Evolutionary conservation across 2,329 filamentous ascomycete species (phyloP), one percentile per base, ranked within the genome.

Genomic region (Fusarium kyushuense): DNA sequence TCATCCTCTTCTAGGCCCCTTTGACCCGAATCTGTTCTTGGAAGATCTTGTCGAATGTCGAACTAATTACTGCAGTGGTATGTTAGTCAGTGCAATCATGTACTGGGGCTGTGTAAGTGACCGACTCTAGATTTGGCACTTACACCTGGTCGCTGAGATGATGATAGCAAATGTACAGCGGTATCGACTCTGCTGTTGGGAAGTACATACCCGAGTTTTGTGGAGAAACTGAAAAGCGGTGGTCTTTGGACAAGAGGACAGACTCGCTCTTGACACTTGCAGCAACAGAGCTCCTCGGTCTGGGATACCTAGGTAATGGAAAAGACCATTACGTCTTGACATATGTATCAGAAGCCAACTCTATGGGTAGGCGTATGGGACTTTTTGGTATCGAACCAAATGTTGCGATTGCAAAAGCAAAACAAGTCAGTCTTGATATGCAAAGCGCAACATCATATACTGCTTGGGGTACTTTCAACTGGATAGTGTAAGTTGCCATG

Each of bases 401-500:
- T 3, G 43, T 54, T 23, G 38, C 3, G 13, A 54, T n/a, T 38
- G 67, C n/a, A 47, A 71, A n/a, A 43, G 47, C 43, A 25, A 54
- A 53, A 33, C 41, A 69, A 27, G 29, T 58, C 12, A 16, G 41
- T 23, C 23, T 38, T 2, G 61, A 58, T n/a, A 27, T 55, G 23
- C 57, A 52, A 46, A 67, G 56, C 6, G 67, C 70, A 21, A 49
- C 60, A 7, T 68, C 56, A 5, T 71, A 74, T 32, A 60, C 76
- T 3, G 71, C 76, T 10, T 78, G 76, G 76, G 75, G 74, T 4
- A 56, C 67, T 5, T 81, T 81, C 47, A 80, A 80, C 55, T 81
- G 77, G 77, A 76, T 75, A 55, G 71, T 77, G 80, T 80, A 61
- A 72, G 78, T 61, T 38, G 30, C 16, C 10, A 30, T 14, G 51